Conservation (phyloP, 139 green algal genomes). For the Volvox africanus region DNA sequence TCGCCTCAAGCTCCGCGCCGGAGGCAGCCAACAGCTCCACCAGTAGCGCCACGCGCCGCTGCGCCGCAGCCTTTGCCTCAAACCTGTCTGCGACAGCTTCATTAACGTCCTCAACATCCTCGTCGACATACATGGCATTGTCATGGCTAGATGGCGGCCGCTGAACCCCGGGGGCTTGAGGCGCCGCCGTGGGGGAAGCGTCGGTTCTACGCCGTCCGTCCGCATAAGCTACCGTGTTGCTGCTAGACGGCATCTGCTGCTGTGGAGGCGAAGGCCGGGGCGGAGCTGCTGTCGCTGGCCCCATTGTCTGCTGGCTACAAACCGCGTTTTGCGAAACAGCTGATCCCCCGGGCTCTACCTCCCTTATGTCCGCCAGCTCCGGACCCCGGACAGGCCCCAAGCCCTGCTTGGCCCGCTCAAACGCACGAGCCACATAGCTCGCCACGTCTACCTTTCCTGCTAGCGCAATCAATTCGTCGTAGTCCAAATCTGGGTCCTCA, state of each 20-base stretch:
- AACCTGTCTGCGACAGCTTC: neutral
- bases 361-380: neutral
- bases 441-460: neutral
- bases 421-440: neutral
- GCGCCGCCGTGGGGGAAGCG: neutral
- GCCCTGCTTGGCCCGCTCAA: conserved; percentile 4
- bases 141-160: neutral
- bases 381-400: neutral
- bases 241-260: neutral
- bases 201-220: neutral
- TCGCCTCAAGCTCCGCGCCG: conserved; percentile 23
- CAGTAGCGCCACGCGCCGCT: conserved; percentile 18
- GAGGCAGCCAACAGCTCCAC: conserved; percentile 19
- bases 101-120: neutral
- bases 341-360: no score
- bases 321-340: no score
- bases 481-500: neutral
- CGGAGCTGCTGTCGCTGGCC: no score
- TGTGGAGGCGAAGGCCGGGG: neutral
- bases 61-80: neutral
- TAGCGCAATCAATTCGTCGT: conserved; percentile 38
- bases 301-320: neutral
- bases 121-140: neutral
- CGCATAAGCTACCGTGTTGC: neutral
- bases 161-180: neutral